Evolutionary conservation across 2,329 filamentous ascomycete species (phyloP).

Genomic region (Aaosphaeria pasadenensis): DNA sequence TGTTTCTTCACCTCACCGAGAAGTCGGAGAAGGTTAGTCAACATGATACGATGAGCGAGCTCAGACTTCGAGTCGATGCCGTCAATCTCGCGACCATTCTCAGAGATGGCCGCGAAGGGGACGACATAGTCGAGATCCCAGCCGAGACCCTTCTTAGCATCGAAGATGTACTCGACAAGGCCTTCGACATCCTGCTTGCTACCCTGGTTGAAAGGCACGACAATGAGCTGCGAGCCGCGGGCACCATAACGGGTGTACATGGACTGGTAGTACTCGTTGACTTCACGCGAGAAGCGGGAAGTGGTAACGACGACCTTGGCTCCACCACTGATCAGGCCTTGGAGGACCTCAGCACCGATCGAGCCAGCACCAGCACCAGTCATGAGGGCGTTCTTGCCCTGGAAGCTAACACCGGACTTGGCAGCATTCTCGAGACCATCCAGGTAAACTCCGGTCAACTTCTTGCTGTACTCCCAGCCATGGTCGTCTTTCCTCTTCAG

Average conservation of each 20-base stretch:
- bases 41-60: constrained; percentile 97
- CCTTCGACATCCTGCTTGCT: constrained; percentile 98
- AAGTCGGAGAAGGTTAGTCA: constrained; percentile 92
- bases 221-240: constrained; percentile 91
- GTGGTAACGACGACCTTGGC: constrained; percentile 97
- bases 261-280: constrained; percentile 98
- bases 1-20: constrained; percentile 87
- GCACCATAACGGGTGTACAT: constrained; percentile 97
- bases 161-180: constrained; percentile 93
- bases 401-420: constrained; percentile 81
- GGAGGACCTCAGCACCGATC: constrained; percentile 93
- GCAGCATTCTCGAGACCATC: constrained; percentile 89
- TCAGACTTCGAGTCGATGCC: constrained; percentile 96
- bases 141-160: constrained; percentile 90
- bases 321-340: constrained; percentile 93
- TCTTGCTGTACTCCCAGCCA: constrained; percentile 99
- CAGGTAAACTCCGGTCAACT: constrained; percentile 88
- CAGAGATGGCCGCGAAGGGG: constrained; percentile 95
- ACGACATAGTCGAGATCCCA: constrained; percentile 98
- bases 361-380: constrained; percentile 97
- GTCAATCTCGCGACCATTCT: constrained; percentile 97
- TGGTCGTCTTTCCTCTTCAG: constrained; percentile 90
- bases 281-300: constrained; percentile 91
- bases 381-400: constrained; percentile 96
- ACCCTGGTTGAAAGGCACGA: constrained; percentile 98